phyloP scores from a whole-genome alignment of 768 basidiomycete genomes.

The Dentipellis fragilis region DNA sequence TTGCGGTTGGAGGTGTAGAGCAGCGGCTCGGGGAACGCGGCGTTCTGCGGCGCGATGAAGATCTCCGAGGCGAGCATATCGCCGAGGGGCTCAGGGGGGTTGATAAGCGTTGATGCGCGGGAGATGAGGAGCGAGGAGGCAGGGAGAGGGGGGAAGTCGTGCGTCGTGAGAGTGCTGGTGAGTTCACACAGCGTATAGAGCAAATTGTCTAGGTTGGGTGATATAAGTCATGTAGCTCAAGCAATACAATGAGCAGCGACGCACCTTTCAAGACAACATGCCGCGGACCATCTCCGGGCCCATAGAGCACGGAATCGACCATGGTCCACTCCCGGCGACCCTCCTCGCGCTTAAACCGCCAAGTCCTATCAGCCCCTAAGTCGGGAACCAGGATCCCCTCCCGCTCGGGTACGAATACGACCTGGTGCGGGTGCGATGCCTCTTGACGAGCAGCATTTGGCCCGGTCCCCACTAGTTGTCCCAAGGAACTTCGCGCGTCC shows the following conservation, averaged over 20 bases:
- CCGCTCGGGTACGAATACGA: constrained; percentile 26
- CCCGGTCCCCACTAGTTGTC: constrained; percentile 44
- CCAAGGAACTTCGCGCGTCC: constrained; percentile 21
- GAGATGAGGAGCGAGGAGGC: constrained; percentile 26
- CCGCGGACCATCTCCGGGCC: constrained; percentile 58
- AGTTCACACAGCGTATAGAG: constrained; percentile 66
- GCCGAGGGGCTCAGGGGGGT: constrained; percentile 27
- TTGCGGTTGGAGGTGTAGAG: constrained; percentile 72
- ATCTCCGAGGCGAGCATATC: constrained; percentile 62
- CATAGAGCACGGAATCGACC: constrained; percentile 35
- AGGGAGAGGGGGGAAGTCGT: constrained; percentile 38
- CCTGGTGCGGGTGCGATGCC: constrained; percentile 71
- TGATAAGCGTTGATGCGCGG: constrained; percentile 38
- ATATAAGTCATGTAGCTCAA: background rate
- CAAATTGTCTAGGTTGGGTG: constrained; percentile 34
- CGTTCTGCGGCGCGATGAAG: constrained; percentile 44
- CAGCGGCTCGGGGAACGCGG: constrained; percentile 42
- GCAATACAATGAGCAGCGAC: constrained; percentile 14
- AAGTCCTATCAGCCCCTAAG: constrained; percentile 45
- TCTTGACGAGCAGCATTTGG: constrained; percentile 62
- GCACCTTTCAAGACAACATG: constrained; percentile 57
- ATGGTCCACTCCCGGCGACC: constrained; percentile 37
- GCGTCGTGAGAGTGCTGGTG: constrained; percentile 43
- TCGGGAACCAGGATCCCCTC: constrained; percentile 27
- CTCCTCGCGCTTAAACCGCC: constrained; percentile 35